Evolutionary conservation across 306 rosid genomes (phyloP).

Genomic region (cucumber (Cucumis sativus)): Cucumber_9930_V3 NC_026655.2:2047501-2048000

Average conservation of each 20-base stretch:
- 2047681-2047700: neutral
- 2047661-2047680: neutral
- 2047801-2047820: no score
- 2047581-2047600: no score
- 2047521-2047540: neutral
- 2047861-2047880: no score
- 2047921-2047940: no score
- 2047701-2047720: neutral
- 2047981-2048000: neutral
- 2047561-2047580: neutral
- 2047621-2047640: neutral
- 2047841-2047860: neutral
- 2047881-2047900: no score
- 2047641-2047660: neutral
- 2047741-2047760: neutral
- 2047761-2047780: neutral
- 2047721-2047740: neutral
- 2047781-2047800: neutral
- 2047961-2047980: neutral
- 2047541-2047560: neutral
- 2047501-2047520: no score
- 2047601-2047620: no score
- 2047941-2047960: neutral
- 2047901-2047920: no score
- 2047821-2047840: neutral